Percentiles rank a stretch among this genome's conserved stretches.
Conservation (phyloP, 1,284 basidiomycete genomes). For the Wolfiporia cocos region DNA sequence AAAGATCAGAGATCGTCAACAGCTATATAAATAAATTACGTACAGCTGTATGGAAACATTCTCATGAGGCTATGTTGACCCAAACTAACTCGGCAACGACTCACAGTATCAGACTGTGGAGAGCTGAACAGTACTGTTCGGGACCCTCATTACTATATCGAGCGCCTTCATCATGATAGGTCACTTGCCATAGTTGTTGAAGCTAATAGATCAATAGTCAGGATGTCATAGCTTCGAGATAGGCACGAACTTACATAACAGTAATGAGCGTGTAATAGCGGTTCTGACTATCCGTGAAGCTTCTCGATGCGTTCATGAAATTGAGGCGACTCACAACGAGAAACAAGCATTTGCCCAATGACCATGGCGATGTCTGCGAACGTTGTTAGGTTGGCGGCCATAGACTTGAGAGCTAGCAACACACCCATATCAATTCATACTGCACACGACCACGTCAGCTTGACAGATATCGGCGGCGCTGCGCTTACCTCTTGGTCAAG, state of each 20-base stretch:
- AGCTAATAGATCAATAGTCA: constrained; percentile 22
- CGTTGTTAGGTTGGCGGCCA: no score
- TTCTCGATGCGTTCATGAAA: background rate
- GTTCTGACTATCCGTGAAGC: constrained; percentile 30
- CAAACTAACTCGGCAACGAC: no score
- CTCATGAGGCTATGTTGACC: no score
- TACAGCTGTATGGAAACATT: no score
- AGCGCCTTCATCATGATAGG: background rate
- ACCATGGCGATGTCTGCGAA: constrained; percentile 42
- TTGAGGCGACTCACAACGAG: constrained; percentile 33
- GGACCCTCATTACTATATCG: constrained; percentile 1
- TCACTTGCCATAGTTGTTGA: constrained; percentile 44
- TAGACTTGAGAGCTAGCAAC: background rate
- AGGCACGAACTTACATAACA: constrained; percentile 35
- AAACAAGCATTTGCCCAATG: constrained; percentile 44
- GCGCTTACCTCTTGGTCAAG: constrained; percentile 43
- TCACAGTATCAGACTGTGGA: constrained; percentile 27
- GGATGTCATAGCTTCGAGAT: background rate
- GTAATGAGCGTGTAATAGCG: constrained; percentile 47
- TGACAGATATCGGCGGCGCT: background rate
- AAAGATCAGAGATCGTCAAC: no score
- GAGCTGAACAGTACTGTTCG: constrained; percentile 30
- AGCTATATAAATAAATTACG: no score
- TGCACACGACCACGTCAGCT: constrained; percentile 15
- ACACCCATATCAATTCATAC: constrained; percentile 51